Conservation (phyloP, 768 basidiomycete species). For the Podaxis pistillaris region DNA sequence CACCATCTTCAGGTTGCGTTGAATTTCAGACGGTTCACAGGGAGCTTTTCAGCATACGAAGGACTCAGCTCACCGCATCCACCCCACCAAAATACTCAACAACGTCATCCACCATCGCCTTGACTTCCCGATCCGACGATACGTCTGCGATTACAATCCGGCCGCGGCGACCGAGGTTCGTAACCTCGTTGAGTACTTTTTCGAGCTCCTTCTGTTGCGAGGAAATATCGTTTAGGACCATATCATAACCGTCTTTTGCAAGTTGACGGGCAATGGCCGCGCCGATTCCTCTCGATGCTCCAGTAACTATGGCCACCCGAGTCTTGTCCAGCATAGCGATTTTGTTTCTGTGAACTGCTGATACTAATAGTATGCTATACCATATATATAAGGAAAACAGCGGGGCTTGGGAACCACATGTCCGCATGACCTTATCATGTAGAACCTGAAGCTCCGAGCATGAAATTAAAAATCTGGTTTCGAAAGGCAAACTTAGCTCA, state of each 20-base stretch:
- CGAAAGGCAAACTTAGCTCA: too few relatives aligned
- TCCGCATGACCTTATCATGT: neutral
- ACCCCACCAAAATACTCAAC: constrained; percentile 19
- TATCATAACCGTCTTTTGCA: constrained; percentile 40
- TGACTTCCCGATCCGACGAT: constrained; percentile 19
- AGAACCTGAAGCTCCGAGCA: neutral
- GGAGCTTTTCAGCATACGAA: neutral
- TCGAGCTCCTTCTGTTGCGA: constrained; percentile 13
- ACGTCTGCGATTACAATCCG: constrained; percentile 17
- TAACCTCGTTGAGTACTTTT: constrained; percentile 13
- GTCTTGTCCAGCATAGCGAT: neutral
- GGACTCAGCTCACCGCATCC: constrained; percentile 18
- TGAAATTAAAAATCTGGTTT: too few relatives aligned
- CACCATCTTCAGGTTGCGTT: neutral
- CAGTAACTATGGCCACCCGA: constrained; percentile 41
- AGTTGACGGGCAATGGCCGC: constrained; percentile 43
- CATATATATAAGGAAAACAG: neutral
- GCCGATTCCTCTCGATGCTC: constrained; percentile 45
- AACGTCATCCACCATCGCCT: constrained; percentile 15
- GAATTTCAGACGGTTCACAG: neutral
- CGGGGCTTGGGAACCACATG: neutral
- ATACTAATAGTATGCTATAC: neutral
- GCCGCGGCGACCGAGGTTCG: constrained; percentile 9
- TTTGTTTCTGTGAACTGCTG: neutral
- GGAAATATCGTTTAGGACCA: constrained; percentile 38